A percentile compares a stretch with the other conserved stretches of the same genome.
These are phyloP conservation scores for Pichia deserticola DNA, from an alignment of 805 yeast species.

Conservation along the genomic window DNA sequence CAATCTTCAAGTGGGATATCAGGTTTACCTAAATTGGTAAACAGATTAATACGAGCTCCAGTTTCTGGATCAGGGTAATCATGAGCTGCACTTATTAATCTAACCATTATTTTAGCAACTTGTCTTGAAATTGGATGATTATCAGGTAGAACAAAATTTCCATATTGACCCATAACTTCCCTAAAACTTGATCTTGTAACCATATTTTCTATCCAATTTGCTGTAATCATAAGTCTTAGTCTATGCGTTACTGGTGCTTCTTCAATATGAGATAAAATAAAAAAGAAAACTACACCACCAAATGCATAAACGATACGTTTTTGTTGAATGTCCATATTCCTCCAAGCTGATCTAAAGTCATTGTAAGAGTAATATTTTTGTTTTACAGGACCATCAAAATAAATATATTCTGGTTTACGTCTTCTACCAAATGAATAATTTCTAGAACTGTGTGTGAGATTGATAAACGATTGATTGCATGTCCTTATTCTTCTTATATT, in stretches of 20 bases:
- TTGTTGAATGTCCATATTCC: slow-evolving; percentile 7
- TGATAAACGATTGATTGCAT: too few species aligned
- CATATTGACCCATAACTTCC: slow-evolving; percentile 50
- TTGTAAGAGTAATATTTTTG: not conserved
- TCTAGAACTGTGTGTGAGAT: not conserved
- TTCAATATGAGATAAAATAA: slow-evolving; percentile 51
- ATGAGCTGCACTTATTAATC: slow-evolving; percentile 53
- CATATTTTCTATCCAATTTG: slow-evolving; percentile 52
- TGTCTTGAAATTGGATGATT: slow-evolving; percentile 50
- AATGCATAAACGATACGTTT: slow-evolving; percentile 7
- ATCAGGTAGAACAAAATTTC: slow-evolving; percentile 48
- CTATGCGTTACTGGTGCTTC: slow-evolving; percentile 79
- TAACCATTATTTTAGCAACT: slow-evolving; percentile 56
- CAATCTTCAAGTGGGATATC: slow-evolving; percentile 41
- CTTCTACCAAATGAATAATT: not conserved
- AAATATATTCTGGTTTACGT: slow-evolving; percentile 13
- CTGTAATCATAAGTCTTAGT: slow-evolving; percentile 62
- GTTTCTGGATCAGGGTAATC: slow-evolving; percentile 30
- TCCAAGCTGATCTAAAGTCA: slow-evolving; percentile 3
- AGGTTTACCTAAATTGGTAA: slow-evolving; percentile 18
- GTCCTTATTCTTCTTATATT: too few species aligned
- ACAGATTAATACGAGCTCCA: slow-evolving; percentile 21
- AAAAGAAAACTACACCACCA: slow-evolving; percentile 16
- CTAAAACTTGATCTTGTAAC: slow-evolving; percentile 60
- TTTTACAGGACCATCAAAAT: slow-evolving; percentile 16